phyloP scores from a whole-genome alignment of 169 alveolate genomes.

The Plasmodium coatneyi region DNA sequence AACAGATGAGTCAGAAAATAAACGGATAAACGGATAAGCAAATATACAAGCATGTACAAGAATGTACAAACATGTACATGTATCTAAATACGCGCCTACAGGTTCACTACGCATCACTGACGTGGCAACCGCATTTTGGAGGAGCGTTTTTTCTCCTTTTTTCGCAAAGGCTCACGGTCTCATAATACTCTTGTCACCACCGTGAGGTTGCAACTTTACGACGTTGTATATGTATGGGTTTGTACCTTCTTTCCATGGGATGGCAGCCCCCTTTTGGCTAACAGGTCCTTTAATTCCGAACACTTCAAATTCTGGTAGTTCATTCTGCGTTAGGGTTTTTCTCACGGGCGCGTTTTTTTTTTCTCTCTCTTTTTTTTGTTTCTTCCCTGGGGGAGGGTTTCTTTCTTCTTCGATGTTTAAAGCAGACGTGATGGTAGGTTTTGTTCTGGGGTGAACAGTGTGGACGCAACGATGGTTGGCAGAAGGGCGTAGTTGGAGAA shows the following conservation, averaged over 20 bases:
- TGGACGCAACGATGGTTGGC: neutral
- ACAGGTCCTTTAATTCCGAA: slow-evolving; percentile 65
- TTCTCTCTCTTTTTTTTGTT: neutral
- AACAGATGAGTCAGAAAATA: neutral
- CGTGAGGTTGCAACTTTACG: neutral
- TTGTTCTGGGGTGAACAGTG: neutral
- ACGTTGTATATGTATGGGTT: neutral
- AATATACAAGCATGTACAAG: neutral
- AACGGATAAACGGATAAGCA: neutral
- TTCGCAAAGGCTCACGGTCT: neutral
- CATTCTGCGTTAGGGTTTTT: neutral
- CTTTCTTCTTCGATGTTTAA: neutral
- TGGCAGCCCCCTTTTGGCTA: slow-evolving; percentile 75
- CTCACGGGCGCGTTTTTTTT: neutral
- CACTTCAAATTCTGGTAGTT: slow-evolving; percentile 69
- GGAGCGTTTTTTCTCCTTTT: neutral
- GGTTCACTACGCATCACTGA: neutral
- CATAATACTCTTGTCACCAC: neutral
- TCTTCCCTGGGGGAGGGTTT: neutral
- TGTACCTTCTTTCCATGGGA: slow-evolving; percentile 70
- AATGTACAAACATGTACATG: neutral
- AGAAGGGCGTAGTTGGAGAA: neutral
- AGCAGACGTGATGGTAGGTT: neutral
- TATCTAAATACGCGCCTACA: neutral
- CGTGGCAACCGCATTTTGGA: neutral